Conservation (phyloP, 169 alveolate species). For the Plasmodium vinckei region DNA sequence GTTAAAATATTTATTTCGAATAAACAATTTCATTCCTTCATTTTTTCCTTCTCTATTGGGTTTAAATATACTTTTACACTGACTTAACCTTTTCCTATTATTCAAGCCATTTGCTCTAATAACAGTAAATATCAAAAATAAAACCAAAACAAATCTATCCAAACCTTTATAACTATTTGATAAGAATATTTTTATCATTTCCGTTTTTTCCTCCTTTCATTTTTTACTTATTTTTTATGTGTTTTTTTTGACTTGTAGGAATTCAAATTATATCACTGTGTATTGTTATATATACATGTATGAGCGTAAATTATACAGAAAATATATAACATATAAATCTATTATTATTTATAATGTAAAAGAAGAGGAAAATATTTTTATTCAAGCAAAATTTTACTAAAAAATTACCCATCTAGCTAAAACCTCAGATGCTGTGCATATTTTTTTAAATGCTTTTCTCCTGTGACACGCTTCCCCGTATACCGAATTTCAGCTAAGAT, state of each 20-base stretch:
- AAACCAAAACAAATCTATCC: constrained; percentile 7
- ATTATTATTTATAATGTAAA: no score
- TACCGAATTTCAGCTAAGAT: no score
- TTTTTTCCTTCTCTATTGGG: not conserved
- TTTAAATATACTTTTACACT: not conserved
- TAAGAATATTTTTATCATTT: constrained; percentile 62
- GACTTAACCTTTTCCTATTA: not conserved
- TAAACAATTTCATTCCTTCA: not conserved
- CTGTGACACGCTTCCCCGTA: no score
- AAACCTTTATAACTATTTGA: constrained; percentile 20
- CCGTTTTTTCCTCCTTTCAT: constrained; percentile 34
- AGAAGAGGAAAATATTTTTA: no score
- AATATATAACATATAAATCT: no score
- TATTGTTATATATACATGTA: no score
- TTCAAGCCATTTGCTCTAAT: not conserved
- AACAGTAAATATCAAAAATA: constrained; percentile 7
- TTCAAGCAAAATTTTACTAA: no score
- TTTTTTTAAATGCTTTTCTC: no score
- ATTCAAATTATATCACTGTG: no score
- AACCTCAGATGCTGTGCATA: no score
- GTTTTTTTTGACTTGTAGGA: constrained; percentile 9
- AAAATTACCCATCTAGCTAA: no score
- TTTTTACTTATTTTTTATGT: not conserved
- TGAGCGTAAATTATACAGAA: no score
- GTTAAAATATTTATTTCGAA: constrained; percentile 1